phyloP scores from a whole-genome alignment of 306 rosid species.

The Dryas octopetala region DNA sequence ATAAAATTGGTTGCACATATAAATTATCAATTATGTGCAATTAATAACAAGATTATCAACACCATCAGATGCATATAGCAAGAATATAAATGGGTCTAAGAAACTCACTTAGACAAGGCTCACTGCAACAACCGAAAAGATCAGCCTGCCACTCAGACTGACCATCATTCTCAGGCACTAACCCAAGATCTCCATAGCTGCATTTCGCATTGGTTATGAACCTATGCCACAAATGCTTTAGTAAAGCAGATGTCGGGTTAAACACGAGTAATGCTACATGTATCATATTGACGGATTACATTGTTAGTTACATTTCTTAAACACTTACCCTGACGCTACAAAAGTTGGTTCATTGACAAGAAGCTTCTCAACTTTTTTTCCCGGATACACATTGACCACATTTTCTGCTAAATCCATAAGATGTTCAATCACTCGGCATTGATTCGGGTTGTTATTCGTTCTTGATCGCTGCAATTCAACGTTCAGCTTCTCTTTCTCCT shows the following conservation, averaged over 20 bases:
- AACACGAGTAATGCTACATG: too few relatives aligned
- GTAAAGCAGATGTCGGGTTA: neutral
- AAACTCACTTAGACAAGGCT: conserved; percentile 41
- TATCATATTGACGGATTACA: too few relatives aligned
- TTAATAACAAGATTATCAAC: neutral
- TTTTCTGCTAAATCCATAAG: conserved; percentile 37
- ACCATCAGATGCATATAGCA: neutral
- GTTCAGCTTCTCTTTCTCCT: conserved; percentile 41
- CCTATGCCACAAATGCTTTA: conserved; percentile 1
- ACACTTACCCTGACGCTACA: conserved; percentile 22
- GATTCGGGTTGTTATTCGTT: conserved; percentile 25
- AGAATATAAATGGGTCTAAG: neutral
- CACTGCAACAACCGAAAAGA: conserved; percentile 35
- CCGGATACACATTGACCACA: conserved; percentile 27
- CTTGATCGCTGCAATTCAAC: conserved; percentile 28
- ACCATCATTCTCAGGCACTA: conserved; percentile 5
- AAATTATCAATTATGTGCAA: neutral
- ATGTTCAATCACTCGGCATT: conserved; percentile 42
- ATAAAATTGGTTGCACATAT: too few relatives aligned
- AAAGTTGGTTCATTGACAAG: conserved; percentile 18
- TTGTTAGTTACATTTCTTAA: neutral
- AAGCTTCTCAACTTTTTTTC: conserved; percentile 23
- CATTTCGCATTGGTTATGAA: conserved; percentile 16
- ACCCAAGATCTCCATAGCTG: conserved; percentile 6
- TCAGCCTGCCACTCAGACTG: conserved; percentile 37